A percentile compares a stretch with the other conserved stretches of the same genome.
These are phyloP conservation scores for Penicillium longicatenatum DNA, from an alignment of 495 filamentous ascomycete species.

Conservation along the genomic window DNA sequence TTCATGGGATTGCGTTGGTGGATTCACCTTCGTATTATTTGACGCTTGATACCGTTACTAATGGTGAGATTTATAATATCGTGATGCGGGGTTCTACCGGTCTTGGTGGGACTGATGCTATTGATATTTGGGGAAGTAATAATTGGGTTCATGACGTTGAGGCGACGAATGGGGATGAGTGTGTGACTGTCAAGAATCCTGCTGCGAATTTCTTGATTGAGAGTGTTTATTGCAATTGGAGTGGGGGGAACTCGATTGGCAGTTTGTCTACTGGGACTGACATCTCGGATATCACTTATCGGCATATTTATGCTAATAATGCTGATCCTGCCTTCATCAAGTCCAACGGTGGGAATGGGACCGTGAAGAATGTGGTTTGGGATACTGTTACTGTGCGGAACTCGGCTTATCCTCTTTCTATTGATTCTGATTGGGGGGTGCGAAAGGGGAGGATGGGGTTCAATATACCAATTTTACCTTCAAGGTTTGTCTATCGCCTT, in stretches of 20 bases:
- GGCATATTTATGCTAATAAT: not conserved
- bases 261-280: not conserved
- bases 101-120: not conserved
- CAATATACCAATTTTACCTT: too few relatives aligned
- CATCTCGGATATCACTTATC: not conserved
- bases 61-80: not conserved
- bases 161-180: not conserved
- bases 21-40: not conserved
- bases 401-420: too few relatives aligned
- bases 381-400: too few relatives aligned
- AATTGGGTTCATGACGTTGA: not conserved
- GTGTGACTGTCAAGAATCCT: not conserved
- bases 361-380: too few relatives aligned
- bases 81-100: not conserved
- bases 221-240: not conserved
- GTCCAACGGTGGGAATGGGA: not conserved
- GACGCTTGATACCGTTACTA: not conserved
- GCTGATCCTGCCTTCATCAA: not conserved
- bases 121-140: not conserved
- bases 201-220: not conserved
- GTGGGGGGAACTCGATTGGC: not conserved
- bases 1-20: not conserved
- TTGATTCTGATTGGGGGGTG: too few relatives aligned
- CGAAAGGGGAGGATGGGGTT: too few relatives aligned
- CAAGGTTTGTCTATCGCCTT: too few relatives aligned